A percentile compares a stretch with the other conserved stretches of the same genome.
phyloP scores from a whole-genome alignment of 169 alveolate species.

The Babesia gibsoni region DNA sequence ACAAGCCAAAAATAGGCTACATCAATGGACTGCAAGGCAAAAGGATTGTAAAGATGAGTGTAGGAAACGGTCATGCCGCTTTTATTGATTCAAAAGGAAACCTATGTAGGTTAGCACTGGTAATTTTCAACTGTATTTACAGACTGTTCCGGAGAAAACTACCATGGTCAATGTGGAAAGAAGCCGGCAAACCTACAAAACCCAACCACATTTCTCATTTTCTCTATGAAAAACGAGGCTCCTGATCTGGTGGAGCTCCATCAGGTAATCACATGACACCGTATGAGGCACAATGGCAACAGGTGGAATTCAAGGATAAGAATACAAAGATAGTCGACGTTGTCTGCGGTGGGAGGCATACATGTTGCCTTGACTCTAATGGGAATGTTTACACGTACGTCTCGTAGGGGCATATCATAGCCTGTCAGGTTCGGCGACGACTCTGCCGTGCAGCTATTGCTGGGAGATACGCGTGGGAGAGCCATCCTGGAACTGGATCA shows the following conservation, averaged over 20 bases:
- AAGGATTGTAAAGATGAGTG: constrained; percentile 42
- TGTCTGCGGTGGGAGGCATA: constrained; percentile 58
- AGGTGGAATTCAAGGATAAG: constrained; percentile 52
- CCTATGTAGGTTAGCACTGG: constrained; percentile 8
- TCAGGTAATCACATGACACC: not conserved
- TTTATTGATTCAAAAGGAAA: constrained; percentile 51
- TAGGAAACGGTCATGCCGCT: constrained; percentile 57
- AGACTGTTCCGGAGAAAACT: constrained; percentile 59
- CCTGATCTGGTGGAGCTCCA: constrained; percentile 8
- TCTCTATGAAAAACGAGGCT: not conserved
- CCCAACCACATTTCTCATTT: constrained; percentile 16
- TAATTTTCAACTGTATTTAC: not conserved
- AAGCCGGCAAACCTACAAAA: constrained; percentile 17
- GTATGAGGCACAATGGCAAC: not conserved
- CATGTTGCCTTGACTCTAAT: constrained; percentile 43
- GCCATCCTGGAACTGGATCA: constrained; percentile 27
- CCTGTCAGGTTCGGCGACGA: constrained; percentile 59
- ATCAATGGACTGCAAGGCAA: not conserved
- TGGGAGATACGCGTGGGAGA: constrained; percentile 63
- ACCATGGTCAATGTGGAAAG: constrained; percentile 57
- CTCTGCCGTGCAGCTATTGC: constrained; percentile 38
- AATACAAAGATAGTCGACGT: constrained; percentile 26
- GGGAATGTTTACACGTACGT: constrained; percentile 58
- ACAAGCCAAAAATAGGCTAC: not conserved
- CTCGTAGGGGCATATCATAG: not conserved